Evolutionary conservation across 2,329 filamentous ascomycete genomes (phyloP).

Genomic region (Talaromyces sp.): DNA sequence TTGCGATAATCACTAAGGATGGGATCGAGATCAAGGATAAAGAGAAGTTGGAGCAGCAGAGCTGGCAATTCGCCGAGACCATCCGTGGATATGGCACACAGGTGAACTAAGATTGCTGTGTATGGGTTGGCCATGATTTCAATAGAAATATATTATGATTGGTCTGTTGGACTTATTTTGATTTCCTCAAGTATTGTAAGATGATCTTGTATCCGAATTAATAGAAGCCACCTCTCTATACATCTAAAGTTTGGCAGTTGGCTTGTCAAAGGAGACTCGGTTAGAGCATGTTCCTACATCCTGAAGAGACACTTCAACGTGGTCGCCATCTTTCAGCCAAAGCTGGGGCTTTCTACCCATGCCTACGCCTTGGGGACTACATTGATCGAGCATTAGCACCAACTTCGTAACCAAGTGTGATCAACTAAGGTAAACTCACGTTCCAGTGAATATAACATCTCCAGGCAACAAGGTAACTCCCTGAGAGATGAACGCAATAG

Average conservation of each 20-base stretch:
- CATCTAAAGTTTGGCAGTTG: constrained; percentile 35
- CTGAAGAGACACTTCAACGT: constrained; percentile 66
- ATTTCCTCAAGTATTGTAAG: not conserved
- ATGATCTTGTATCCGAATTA: too few species aligned
- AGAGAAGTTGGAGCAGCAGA: constrained; percentile 89
- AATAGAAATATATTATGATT: not conserved
- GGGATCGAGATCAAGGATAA: constrained; percentile 81
- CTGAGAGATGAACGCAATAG: constrained; percentile 48
- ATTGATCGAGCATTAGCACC: constrained; percentile 57
- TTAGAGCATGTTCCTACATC: constrained; percentile 58
- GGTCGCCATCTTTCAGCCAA: constrained; percentile 68
- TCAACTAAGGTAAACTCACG: constrained; percentile 33
- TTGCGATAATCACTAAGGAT: constrained; percentile 84
- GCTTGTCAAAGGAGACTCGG: constrained; percentile 43
- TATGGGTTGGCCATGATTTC: not conserved
- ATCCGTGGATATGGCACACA: constrained; percentile 96
- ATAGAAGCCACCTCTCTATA: not conserved
- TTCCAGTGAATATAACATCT: constrained; percentile 45
- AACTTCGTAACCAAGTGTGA: constrained; percentile 45
- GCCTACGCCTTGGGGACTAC: constrained; percentile 65
- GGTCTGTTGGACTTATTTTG: not conserved
- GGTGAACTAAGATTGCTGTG: constrained; percentile 43
- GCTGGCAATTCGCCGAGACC: constrained; percentile 95
- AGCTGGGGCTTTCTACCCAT: constrained; percentile 65
- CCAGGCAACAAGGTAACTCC: constrained; percentile 41